Evolutionary conservation across 306 rosid genomes (phyloP), one percentile per base, ranked within the genome.

Genomic region (Dalbergia oliveri): DNA sequence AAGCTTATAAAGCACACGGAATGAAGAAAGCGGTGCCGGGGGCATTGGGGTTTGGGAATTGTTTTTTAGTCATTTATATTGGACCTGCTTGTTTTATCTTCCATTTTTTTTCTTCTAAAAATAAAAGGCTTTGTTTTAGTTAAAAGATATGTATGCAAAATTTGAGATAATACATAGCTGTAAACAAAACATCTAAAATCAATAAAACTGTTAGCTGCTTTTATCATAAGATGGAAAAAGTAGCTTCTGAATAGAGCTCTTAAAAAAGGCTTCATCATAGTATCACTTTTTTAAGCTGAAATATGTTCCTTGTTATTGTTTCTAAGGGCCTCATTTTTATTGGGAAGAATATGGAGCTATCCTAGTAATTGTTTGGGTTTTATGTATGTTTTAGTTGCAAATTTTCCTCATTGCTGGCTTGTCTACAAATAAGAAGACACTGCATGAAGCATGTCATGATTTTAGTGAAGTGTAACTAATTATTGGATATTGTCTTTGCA

Each of bases 401-500:
- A 68, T 67, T 73, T 83, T 73, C 49, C 47, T 15, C 54, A 9
- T 56, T 57, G 39, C 76, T 72, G 49, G 63, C 57, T 62, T 56
- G 70, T 72, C 18, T 64, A 72, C 39, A 35, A 21, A 37, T 82
- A 34, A 34, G 66, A 44, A 69, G 61, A 33, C 37, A 61, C 75
- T 9, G 64, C 49, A 72, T 58, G 75, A 77, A 58, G 45, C 26
- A n/a, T 68, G 61, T 50, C 67, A 53, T 49, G 76, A 41, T 77
- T 47, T 74, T 53, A 78, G 72, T 61, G 73, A 70, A 51, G 65
- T 39, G 53, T 57, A 61, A 59, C 81, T 63, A 50, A 78, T 60
- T 33, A 57, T 70, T 76, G 83, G 16, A 53, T 74, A 54, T 81
- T 61, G 63, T 77, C 76, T 88, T 78, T 90, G 88, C 86, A 95